Evolutionary conservation across 2,329 filamentous ascomycete species (phyloP), one percentile per base, ranked within the genome.

Genomic region (Mycosphaerella arachidis): DNA sequence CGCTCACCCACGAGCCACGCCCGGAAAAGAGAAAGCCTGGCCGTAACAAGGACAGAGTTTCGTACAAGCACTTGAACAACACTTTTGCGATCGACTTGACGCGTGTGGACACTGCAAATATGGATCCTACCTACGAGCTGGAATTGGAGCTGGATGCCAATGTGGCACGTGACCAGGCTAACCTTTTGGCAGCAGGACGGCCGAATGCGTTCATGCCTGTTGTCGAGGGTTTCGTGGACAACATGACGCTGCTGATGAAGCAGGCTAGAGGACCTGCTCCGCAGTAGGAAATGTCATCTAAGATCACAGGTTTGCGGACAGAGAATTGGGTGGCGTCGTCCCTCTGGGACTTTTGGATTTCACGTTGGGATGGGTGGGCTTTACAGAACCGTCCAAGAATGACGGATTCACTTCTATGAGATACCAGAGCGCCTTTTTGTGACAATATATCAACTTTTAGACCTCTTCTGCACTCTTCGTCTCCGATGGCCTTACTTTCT

Each of bases 1-100:
- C 64, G 3, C 70, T 89, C 0, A 80, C 86, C 7, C 77, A 78
- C 24, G 74, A 86, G 2, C 72, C 77, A 0, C 74, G 79, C 3
- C 68, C 73, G 12, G 79, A 81, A 5, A 77, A 74, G 48, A 76
- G 68, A 13, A 72, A 63, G 51, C 71, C 62, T 63, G 72, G 64
- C 56, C 75, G 66, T 77, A 82, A 6, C 67, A 99, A 99, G 75
- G 92, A 99, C 74, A 85, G 94, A 18, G 80, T 99, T 72, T 95
- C 90, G 71, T 99, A 99, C 76, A 87, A 83, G 9, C 95, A 97
- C 73, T 83, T 92, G 45, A 86, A 85, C 56, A 27, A 52, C n/a
- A 52, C 50, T 7, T 97, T 95, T 72, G 90, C 94, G 72, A 84
- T 99, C 67, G 94, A 99, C 75, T 79, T 99, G 54, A 99, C 94